Evolutionary conservation across 495 filamentous ascomycete species (phyloP).

Genomic region (Penicillium coprophilum): DNA sequence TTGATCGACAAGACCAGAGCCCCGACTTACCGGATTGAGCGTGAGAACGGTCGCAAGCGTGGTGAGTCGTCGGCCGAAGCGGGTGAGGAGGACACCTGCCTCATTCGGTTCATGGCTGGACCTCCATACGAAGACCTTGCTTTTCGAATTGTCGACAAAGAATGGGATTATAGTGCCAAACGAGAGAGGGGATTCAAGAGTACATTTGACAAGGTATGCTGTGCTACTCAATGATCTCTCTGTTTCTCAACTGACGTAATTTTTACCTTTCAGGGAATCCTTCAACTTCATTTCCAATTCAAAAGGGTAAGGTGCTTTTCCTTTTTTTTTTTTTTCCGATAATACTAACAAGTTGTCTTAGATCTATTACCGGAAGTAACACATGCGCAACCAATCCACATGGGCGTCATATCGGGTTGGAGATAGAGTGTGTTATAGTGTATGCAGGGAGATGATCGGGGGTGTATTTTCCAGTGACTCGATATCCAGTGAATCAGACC

Average conservation of each 20-base stretch:
- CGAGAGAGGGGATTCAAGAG: slow-evolving; percentile 92
- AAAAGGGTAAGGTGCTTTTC: slow-evolving; percentile 61
- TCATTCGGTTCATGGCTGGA: slow-evolving; percentile 94
- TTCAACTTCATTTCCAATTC: slow-evolving; percentile 97
- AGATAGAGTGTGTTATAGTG: slow-evolving; percentile 7
- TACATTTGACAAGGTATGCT: slow-evolving; percentile 91
- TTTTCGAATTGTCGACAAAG: slow-evolving; percentile 96
- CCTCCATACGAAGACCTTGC: slow-evolving; percentile 97
- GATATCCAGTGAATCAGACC: slow-evolving; percentile 17
- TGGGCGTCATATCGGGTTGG: slow-evolving; percentile 24
- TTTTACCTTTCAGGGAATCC: slow-evolving; percentile 67
- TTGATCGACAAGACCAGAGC: slow-evolving; percentile 95
- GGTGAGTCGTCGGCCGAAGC: slow-evolving; percentile 92
- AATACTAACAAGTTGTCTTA: slow-evolving; percentile 23
- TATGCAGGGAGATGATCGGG: slow-evolving; percentile 21
- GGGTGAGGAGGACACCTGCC: slow-evolving; percentile 96
- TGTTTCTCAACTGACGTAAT: slow-evolving; percentile 12
- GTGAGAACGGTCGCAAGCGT: slow-evolving; percentile 81
- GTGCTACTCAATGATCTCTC: slow-evolving; percentile 10
- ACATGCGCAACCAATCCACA: slow-evolving; percentile 19
- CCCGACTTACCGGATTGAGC: slow-evolving; percentile 91
- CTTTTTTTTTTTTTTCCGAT: no score
- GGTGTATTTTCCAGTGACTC: slow-evolving; percentile 25
- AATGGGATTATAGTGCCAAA: slow-evolving; percentile 99
- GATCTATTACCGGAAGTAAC: slow-evolving; percentile 44